Evolutionary conservation across 345 rosid species (phyloP), one percentile per base, ranked within the genome.

Genomic region (Turnera subulata): DNA sequence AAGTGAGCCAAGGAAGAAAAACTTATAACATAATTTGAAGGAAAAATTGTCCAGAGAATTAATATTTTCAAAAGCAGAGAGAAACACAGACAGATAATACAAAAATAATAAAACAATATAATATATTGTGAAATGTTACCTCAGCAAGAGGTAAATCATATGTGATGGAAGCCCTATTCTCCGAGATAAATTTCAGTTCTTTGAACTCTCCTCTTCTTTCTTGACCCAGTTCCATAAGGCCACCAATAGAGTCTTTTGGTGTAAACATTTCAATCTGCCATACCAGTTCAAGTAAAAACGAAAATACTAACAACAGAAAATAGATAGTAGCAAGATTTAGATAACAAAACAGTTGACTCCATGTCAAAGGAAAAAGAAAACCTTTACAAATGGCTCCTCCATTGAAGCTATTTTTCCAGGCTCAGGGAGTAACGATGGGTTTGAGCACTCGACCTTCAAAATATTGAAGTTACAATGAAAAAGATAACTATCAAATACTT

Each of bases 201-300:
- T 81, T 86, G 66, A 89, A 92, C 53, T 80, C 93, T 56, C 86
- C 98, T 83, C 98, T 86, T 68, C 98, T 77, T 21, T 92, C 98
- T 81, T 92, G 97, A 75, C 97, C 83, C 43, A 93, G 80, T 79
- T 93, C 99, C 97, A 93, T 93, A 52, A 93, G 89, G 11, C 94
- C 68, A 61, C 99, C 99, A 60, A 93, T 89, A 64, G 75, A 82
- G 58, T 93, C 99, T 68, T 93, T 93, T n/a, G 99, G 97, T 29
- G 96, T 85, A 67, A 93, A 89, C 85, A 93, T 63, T 72, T 89
- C 99, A 73, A 93, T 89, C 99, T 93, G 78, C 58, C 16, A 50
- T 17, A 64, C 55, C 53, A 69, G 17, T 32, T 58, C 48, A 72
- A 59, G 39, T 29, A 50, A 54, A 61, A 72, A 73, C 35, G 4